Evolutionary conservation across 1,139 yeast genomes (phyloP).

Genomic region (Lodderomyces pseudojiufengensis): DNA sequence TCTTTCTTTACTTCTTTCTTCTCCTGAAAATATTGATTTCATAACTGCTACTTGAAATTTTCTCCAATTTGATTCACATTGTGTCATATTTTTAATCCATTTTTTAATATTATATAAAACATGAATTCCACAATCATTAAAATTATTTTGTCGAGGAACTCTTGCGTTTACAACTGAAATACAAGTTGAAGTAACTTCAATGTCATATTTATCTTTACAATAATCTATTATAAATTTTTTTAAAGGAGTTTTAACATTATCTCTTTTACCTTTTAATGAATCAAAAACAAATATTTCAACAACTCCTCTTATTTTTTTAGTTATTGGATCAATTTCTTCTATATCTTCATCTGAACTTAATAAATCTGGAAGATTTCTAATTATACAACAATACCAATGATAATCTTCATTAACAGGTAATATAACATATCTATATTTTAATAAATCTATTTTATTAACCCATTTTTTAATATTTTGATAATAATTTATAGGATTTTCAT

Average conservation of each 20-base stretch:
- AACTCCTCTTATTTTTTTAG: constrained; percentile 8
- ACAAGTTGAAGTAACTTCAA: constrained; percentile 44
- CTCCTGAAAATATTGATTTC: constrained; percentile 23
- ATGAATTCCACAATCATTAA: constrained; percentile 94
- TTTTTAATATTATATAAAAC: constrained; percentile 73
- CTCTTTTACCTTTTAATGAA: constrained; percentile 63
- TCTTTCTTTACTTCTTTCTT: constrained; percentile 34
- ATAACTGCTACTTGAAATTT: constrained; percentile 10
- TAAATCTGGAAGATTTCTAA: constrained; percentile 44
- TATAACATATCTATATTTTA: constrained; percentile 57
- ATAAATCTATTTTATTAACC: constrained; percentile 69
- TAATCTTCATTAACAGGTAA: constrained; percentile 78
- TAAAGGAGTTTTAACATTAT: constrained; percentile 51
- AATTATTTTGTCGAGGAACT: constrained; percentile 84
- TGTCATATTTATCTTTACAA: constrained; percentile 59
- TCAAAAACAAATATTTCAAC: constrained; percentile 72
- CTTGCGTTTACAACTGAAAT: constrained; percentile 45
- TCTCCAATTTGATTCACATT: constrained; percentile 53
- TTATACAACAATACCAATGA: constrained; percentile 88
- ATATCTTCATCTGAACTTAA: constrained; percentile 15
- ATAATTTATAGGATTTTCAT: constrained; percentile 26
- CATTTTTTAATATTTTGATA: constrained; percentile 73
- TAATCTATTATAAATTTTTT: constrained; percentile 64
- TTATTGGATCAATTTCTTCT: constrained; percentile 1
- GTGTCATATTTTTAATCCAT: constrained; percentile 52